These are phyloP conservation scores for Glarea lozoyensis DNA, from an alignment of 495 filamentous ascomycete species.

Conservation along the genomic window DNA sequence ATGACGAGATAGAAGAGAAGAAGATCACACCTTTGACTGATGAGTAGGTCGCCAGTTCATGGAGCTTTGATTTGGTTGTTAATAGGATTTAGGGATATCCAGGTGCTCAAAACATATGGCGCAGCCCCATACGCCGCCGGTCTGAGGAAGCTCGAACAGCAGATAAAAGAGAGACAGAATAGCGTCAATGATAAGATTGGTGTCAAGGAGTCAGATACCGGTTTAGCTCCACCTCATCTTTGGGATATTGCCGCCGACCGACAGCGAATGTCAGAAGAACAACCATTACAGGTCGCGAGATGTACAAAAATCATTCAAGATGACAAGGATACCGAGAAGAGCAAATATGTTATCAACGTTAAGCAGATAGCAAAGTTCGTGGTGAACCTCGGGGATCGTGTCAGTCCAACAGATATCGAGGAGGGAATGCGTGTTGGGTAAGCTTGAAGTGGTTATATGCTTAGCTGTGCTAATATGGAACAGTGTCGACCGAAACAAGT, in stretches of 20 bases:
- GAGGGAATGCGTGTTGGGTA: slow-evolving; percentile 96
- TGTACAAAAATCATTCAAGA: slow-evolving; percentile 99
- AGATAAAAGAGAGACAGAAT: slow-evolving; percentile 95
- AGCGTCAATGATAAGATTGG: slow-evolving; percentile 98
- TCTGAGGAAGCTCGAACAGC: slow-evolving; percentile 91
- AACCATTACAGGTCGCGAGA: slow-evolving; percentile 92
- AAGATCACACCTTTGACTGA: slow-evolving; percentile 95
- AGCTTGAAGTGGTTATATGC: slow-evolving; percentile 17
- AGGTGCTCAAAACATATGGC: slow-evolving; percentile 98
- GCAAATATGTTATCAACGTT: slow-evolving; percentile 99
- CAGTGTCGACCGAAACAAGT: slow-evolving; percentile 95
- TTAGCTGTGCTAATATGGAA: slow-evolving; percentile 1
- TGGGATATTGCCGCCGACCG: slow-evolving; percentile 98
- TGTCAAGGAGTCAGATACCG: slow-evolving; percentile 88
- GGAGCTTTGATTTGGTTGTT: slow-evolving; percentile 8
- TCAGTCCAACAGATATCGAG: slow-evolving; percentile 97
- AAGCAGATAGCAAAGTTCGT: slow-evolving; percentile 99
- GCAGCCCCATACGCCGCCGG: slow-evolving; percentile 89
- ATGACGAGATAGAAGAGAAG: slow-evolving; percentile 97
- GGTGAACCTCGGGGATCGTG: slow-evolving; percentile 93
- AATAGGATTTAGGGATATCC: slow-evolving; percentile 69
- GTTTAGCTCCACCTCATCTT: slow-evolving; percentile 93
- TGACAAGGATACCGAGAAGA: slow-evolving; percentile 94
- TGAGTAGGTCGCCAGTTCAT: slow-evolving; percentile 54
- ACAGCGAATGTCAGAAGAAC: slow-evolving; percentile 96